Evolutionary conservation across 1,284 basidiomycete genomes (phyloP), one percentile per base, ranked within the genome.

Genomic region (Pseudozyma sp.): DNA sequence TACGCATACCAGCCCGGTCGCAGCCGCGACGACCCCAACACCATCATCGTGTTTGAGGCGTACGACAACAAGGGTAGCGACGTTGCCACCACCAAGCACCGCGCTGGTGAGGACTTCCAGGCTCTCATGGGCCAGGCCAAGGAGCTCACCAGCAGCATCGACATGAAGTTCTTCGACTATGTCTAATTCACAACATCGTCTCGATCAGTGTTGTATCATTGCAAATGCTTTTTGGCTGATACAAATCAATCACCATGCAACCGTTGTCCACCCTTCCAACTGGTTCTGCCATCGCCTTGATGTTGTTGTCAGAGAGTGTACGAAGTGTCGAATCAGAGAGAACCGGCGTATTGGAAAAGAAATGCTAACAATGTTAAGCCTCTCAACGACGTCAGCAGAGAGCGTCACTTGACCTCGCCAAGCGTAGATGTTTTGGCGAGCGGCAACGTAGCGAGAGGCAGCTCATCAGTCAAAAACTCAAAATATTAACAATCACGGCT

Each of bases 41-140:
- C 53, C 46, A 63, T 70, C 48, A 54, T 70, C 11, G 72, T 75
- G 19, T 70, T 67, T 55, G 72, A 75, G 56, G 62, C 70, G 59
- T 75, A 75, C 63, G 63, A 75, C 54, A 75, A 75, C 72, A 56
- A 69, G 63, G 72, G 64, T 16, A 61, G 63, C 56, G 45, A 67
- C 34, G 57, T 69, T 4, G 72, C 72, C 29, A 57, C 45, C 24
- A 9, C 33, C 14, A 49, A 67, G 45, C 72, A 75, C 51, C n/a
- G 46, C 3, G 59, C 58, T 16, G 67, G 67, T 17, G 45, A 60
- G 10, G 63, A 70, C 52, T 70, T 64, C 63, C 72, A 75, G 57
- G 33, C 43, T 30, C 72, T 75, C 47, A 70, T 75, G 67, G 60
- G 7, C 19, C 56, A 68, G 51, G 66, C 60, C 50, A 63, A 61